Percentiles rank a stretch among this genome's conserved stretches.
Conservation (phyloP, 2,329 filamentous ascomycete species). For the Ceratocystis papillata region DNA sequence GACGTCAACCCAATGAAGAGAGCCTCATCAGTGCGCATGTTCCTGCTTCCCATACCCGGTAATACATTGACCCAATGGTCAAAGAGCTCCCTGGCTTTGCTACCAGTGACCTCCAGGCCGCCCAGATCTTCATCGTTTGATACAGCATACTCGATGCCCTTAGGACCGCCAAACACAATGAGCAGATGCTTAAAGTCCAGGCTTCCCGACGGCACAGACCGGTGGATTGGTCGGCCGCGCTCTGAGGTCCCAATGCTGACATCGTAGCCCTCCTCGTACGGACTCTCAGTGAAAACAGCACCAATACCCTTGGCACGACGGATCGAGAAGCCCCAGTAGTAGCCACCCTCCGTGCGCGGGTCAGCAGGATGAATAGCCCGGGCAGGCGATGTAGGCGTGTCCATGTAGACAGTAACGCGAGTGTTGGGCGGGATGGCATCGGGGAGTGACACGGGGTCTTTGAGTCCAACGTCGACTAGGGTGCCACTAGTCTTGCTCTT, state of each 20-base stretch:
- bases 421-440: constrained; percentile 57
- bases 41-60: constrained; percentile 69
- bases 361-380: constrained; percentile 48
- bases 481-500: constrained; percentile 39
- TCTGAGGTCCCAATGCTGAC: constrained; percentile 75
- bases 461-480: constrained; percentile 48
- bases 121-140: constrained; percentile 47
- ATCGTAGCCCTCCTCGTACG: constrained; percentile 69
- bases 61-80: constrained; percentile 77
- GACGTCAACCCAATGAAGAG: constrained; percentile 65
- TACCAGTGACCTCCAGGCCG: constrained; percentile 52
- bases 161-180: constrained; percentile 69
- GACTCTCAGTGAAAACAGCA: constrained; percentile 64
- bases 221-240: constrained; percentile 48
- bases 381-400: constrained; percentile 40
- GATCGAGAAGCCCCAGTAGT: constrained; percentile 77
- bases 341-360: constrained; percentile 64
- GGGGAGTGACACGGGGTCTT: constrained; percentile 45
- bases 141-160: constrained; percentile 66
- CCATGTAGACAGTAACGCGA: constrained; percentile 61
- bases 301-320: constrained; percentile 57
- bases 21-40: constrained; percentile 75
- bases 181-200: constrained; percentile 57
- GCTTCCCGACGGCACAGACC: constrained; percentile 33
- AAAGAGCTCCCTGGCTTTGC: constrained; percentile 59